phyloP scores from a whole-genome alignment of 768 basidiomycete genomes.

The Mycena venus region DNA sequence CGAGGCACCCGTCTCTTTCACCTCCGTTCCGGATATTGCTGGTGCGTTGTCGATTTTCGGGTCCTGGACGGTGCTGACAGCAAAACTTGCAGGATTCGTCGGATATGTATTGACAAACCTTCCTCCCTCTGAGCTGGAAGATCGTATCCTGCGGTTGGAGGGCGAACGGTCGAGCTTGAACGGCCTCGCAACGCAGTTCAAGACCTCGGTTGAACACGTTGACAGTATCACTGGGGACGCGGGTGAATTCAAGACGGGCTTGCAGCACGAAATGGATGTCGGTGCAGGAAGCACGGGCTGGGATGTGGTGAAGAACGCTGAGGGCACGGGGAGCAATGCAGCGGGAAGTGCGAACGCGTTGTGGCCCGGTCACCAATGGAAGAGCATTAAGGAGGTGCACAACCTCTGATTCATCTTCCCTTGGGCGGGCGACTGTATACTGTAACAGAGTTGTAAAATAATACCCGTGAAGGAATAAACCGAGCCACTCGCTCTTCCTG shows the following conservation, averaged over 20 bases:
- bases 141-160: conserved; percentile 50
- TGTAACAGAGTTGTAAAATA: no score
- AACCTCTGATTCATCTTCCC: conserved; percentile 2
- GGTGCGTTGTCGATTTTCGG: not conserved
- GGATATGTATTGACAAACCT: conserved; percentile 50
- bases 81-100: conserved; percentile 44
- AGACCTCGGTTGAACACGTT: conserved; percentile 28
- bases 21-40: conserved; percentile 48
- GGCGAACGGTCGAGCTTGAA: conserved; percentile 47
- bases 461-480: no score
- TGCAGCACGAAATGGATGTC: conserved; percentile 12
- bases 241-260: not conserved
- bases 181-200: conserved; percentile 39
- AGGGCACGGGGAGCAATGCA: conserved; percentile 24
- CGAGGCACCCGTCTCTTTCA: conserved; percentile 43
- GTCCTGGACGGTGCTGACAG: not conserved
- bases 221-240: conserved; percentile 17
- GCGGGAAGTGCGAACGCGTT: conserved; percentile 36
- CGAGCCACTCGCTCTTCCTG: no score
- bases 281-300: conserved; percentile 35
- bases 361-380: conserved; percentile 39
- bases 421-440: no score
- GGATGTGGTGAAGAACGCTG: conserved; percentile 9
- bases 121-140: conserved; percentile 39
- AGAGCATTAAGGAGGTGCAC: conserved; percentile 33